Percentiles rank a stretch among this genome's conserved stretches.
Conservation (phyloP, 2,329 filamentous ascomycete genomes). For the Calonectria leucothoes region DNA sequence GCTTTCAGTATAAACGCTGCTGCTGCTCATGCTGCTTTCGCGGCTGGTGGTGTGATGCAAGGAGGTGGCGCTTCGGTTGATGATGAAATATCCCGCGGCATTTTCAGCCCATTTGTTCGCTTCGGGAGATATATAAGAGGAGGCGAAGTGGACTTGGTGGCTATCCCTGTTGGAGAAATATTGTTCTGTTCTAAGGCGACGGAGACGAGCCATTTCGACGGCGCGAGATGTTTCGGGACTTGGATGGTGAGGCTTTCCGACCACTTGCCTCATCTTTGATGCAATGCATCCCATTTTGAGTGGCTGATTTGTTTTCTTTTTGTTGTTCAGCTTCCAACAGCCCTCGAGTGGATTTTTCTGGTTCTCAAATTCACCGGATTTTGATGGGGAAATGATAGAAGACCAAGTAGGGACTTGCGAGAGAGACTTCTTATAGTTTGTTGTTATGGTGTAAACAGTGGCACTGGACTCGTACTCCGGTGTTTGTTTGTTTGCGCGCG, state of each 20-base stretch:
- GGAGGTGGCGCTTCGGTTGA: not conserved
- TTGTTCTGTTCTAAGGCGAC: not conserved
- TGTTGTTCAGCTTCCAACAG: not conserved
- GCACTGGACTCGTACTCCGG: not conserved
- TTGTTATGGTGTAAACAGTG: not conserved
- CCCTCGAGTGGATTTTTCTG: not conserved
- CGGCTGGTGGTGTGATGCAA: not conserved
- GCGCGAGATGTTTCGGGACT: not conserved
- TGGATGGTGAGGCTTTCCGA: not conserved
- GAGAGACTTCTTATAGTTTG: not conserved
- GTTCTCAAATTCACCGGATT: not conserved
- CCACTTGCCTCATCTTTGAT: not conserved
- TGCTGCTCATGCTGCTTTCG: not conserved
- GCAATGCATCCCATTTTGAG: not conserved
- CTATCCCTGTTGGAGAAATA: not conserved
- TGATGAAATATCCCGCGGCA: not conserved
- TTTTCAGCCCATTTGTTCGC: not conserved
- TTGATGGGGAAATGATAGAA: not conserved
- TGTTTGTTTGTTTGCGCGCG: not conserved
- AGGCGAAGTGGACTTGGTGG: not conserved
- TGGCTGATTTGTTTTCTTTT: not conserved
- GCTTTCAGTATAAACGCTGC: not conserved
- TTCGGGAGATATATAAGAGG: not conserved
- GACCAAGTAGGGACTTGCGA: not conserved
- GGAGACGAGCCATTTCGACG: not conserved